These are phyloP conservation scores for Leucogyrophana mollusca DNA, from an alignment of 768 basidiomycete genomes.

Conservation along the genomic window DNA sequence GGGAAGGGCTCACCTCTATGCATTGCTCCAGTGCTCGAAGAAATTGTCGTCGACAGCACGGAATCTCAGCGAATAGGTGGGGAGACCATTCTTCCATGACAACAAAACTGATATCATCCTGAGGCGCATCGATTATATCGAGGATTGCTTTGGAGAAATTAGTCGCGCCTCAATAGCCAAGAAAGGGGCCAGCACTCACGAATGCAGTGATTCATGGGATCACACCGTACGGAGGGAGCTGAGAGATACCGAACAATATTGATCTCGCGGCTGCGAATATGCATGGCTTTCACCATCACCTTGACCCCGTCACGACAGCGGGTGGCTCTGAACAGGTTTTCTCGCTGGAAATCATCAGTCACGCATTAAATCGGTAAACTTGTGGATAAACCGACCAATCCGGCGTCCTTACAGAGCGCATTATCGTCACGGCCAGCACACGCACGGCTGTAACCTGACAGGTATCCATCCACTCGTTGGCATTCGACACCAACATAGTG, in stretches of 20 bases:
- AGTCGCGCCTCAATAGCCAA: conserved; percentile 8
- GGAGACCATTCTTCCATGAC: conserved; percentile 84
- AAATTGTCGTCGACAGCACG: conserved; percentile 52
- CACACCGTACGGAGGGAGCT: conserved; percentile 45
- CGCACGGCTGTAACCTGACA: conserved; percentile 33
- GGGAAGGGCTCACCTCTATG: conserved; percentile 55
- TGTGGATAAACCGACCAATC: conserved; percentile 50
- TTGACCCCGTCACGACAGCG: conserved; percentile 48
- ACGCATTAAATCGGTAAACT: not conserved
- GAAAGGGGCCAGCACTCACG: conserved; percentile 45
- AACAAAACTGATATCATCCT: conserved; percentile 60
- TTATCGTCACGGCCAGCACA: conserved; percentile 45
- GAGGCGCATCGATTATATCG: conserved; percentile 54
- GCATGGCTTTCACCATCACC: conserved; percentile 69
- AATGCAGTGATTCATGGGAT: conserved; percentile 76
- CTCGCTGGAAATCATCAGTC: conserved; percentile 45
- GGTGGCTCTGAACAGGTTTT: conserved; percentile 69
- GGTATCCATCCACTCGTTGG: conserved; percentile 10
- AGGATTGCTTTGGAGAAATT: conserved; percentile 49
- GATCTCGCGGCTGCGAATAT: conserved; percentile 61
- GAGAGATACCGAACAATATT: conserved; percentile 57
- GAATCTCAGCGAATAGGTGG: conserved; percentile 50
- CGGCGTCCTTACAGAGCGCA: conserved; percentile 68
- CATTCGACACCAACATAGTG: conserved; percentile 21
- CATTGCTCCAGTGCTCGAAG: conserved; percentile 61